These are phyloP conservation scores for Pseudocercospora fijiensis DNA, from an alignment of 2,329 filamentous ascomycete genomes.

Conservation along the genomic window DNA sequence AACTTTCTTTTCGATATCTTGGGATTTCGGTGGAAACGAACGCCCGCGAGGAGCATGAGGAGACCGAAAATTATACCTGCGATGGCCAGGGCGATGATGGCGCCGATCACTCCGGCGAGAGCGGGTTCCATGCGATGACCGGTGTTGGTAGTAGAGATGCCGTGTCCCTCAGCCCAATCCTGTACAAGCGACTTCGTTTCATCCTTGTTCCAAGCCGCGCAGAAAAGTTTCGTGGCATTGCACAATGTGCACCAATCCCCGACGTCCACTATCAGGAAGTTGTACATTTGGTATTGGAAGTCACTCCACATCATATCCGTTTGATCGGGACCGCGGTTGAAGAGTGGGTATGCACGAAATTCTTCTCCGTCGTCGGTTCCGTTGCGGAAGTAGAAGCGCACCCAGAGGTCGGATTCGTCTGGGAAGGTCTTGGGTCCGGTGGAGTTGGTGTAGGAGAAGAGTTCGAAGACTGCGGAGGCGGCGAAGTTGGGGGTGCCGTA, in stretches of 20 bases:
- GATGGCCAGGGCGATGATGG: conserved; percentile 51
- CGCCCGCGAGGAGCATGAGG: conserved; percentile 47
- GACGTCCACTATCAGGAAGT: conserved; percentile 46
- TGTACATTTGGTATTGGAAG: conserved; percentile 49
- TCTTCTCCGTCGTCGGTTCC: conserved; percentile 45
- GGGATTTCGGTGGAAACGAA: conserved; percentile 47
- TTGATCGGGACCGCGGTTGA: conserved; percentile 48
- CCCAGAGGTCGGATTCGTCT: conserved; percentile 50
- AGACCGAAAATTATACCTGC: conserved; percentile 45
- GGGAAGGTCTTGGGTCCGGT: conserved; percentile 33
- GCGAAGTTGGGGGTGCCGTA: conserved; percentile 51
- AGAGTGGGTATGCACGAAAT: conserved; percentile 51
- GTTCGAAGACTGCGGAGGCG: conserved; percentile 53
- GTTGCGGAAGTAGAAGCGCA: conserved; percentile 59
- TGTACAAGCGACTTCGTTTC: neutral
- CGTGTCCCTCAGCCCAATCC: conserved; percentile 2
- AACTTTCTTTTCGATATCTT: conserved; percentile 33
- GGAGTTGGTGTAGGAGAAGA: conserved; percentile 47
- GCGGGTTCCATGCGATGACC: conserved; percentile 21
- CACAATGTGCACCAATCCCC: conserved; percentile 56
- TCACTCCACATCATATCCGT: conserved; percentile 52
- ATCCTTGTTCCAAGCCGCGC: conserved; percentile 47
- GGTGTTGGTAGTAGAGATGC: neutral
- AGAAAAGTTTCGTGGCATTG: conserved; percentile 44
- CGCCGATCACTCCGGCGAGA: conserved; percentile 58